Conservation (phyloP, 495 filamentous ascomycete species). For the Talaromyces borbonicus region DNA sequence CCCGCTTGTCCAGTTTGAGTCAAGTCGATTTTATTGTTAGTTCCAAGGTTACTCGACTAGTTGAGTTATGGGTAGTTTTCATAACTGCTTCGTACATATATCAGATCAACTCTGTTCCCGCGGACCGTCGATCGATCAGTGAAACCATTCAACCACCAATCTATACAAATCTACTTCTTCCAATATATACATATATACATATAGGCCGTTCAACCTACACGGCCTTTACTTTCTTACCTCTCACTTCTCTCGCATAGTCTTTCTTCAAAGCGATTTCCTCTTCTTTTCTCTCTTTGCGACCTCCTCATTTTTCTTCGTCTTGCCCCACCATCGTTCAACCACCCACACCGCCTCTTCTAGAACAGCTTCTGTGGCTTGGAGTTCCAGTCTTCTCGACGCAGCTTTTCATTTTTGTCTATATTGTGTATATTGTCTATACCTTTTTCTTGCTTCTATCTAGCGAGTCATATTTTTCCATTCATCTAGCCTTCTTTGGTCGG, state of each 20-base stretch:
- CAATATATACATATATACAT: background rate
- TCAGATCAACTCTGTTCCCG: slow-evolving; percentile 5
- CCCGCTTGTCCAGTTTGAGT: background rate
- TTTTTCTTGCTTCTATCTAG: slow-evolving; percentile 1
- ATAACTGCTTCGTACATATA: slow-evolving; percentile 8
- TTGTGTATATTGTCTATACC: slow-evolving; percentile 5
- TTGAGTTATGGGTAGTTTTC: background rate
- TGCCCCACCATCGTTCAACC: slow-evolving; percentile 14
- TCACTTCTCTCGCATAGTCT: background rate
- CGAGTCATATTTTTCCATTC: slow-evolving; percentile 8
- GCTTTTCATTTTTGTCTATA: slow-evolving; percentile 8
- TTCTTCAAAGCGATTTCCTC: background rate
- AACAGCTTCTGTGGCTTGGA: slow-evolving; percentile 1
- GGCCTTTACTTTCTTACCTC: slow-evolving; percentile 1
- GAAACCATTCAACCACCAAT: background rate
- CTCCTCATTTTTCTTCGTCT: slow-evolving; percentile 9
- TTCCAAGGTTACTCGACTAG: background rate
- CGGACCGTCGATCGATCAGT: background rate
- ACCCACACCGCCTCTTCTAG: slow-evolving; percentile 12
- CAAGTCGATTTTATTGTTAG: background rate
- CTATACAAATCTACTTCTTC: no score
- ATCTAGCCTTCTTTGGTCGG: slow-evolving; percentile 16
- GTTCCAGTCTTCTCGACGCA: slow-evolving; percentile 11
- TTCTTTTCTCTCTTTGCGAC: background rate
- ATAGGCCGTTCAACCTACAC: background rate